Base-by-base conservation (phyloP, 768 basidiomycete genomes). In the Lyophyllum shimeji region DNA sequence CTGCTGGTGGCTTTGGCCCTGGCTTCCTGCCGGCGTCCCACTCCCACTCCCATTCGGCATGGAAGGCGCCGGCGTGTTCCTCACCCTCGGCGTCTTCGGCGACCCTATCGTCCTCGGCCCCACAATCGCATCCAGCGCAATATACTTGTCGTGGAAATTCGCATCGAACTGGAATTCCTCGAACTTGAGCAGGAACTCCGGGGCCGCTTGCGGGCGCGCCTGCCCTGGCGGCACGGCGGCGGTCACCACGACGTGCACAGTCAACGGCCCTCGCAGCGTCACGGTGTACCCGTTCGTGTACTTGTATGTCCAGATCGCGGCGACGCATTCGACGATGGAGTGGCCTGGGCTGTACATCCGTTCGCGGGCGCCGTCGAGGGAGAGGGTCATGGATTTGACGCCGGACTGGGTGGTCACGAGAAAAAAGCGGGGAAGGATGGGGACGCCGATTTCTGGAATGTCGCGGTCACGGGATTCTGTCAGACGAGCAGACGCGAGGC, bases 401-500 rank as follows among this genome's bases (percentile, higher is more conserved):
- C 91, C 92, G 3, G 91, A 90, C 67, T 90, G 88, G 1, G 86
- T 86, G 0, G 89, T 91, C 18, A 91, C 89, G 29, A 90, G 80
- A 74, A 93, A 91, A 71, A 93, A 93, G 24, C 90, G 86, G 12
- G 90, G 89, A 31, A 92, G 75, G 56, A 90, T 90, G 24, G 85
- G 87, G 43, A 85, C 82, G 50, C 86, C 86, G 59, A 94, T 89
- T 74, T 93, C 91, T 93, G 67, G 20, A 53, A 47, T 52, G 8
- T 47, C 54, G n/a, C 23, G 50, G 21, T 18, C 51, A 42, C 27
- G 50, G 13, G 25, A 51, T 51, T n/a, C 47, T 24, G 49, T 56
- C 55, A 61, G 52, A 42, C 31, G 46, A 34, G 29, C 44, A 18
- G 51, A n/a, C 31, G 25, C 24, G 52, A 33, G n/a, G n/a, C n/a